Base-by-base conservation (phyloP, 495 filamentous ascomycete genomes). In the Penicillium lividum region DNA sequence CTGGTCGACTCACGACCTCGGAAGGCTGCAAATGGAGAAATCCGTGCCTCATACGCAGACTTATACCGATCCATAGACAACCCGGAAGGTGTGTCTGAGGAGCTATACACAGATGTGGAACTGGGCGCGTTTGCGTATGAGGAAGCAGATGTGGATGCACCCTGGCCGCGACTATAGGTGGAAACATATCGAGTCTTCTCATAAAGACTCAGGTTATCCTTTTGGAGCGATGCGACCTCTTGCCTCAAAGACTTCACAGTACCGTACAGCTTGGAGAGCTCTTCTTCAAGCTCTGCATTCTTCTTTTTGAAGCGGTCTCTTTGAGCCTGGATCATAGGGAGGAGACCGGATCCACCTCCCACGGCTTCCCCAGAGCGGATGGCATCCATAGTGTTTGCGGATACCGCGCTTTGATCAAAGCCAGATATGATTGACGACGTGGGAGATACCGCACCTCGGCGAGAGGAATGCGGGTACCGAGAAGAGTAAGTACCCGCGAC, bases 311-410 rank as follows among this genome's bases (percentile, higher is more conserved):
- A 99, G 43, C 94, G 90, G 73, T 99, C 94, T 58, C 94, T 87
- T 71, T 99, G 94, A 18, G 94, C 94, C 48, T 94, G 95, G 56
- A 99, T 88, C 94, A 99, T 99, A 28, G 95, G 94, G 28, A 99
- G 78, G 58, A 99, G 96, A 18, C 92, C 92, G 3, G 90, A 91
- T 29, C 91, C 91, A 51, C 90, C 91, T 8, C 91, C 91, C 15
- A 89, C 83, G 8, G 87, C 78, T 64, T 93, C 89, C 7, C 88
- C 86, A 28, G 84, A 81, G 62, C 80, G 81, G 52, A 84, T 79
- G 45, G 82, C 72, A 29, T 85, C 82, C 68, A 87, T 79, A 2
- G 78, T 81, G 47, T 74, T 79, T 30, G 70, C 66, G 49, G 68
- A 80, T 52, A 60, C 75, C 38, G 73, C 66, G 18, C 70, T 73